These are phyloP conservation scores for Mikania micrantha DNA, from an alignment of 129 eudicot species.

Conservation along the genomic window DNA sequence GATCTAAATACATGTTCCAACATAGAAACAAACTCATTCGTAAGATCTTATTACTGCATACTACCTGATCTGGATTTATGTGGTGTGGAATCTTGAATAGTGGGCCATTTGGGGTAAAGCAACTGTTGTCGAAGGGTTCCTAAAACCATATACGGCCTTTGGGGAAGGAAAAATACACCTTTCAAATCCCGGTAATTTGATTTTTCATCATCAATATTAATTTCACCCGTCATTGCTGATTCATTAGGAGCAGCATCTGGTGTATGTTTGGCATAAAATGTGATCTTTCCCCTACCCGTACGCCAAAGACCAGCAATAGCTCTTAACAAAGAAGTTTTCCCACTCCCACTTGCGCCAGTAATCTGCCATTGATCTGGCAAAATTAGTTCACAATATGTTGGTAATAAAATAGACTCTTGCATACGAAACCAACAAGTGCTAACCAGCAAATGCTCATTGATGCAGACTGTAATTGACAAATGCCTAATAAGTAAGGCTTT, in stretches of 20 bases:
- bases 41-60: conserved; percentile 14
- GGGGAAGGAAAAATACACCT: conserved; percentile 94
- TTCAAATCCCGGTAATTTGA: conserved; percentile 36
- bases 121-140: conserved; percentile 95
- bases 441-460: conserved; percentile 75
- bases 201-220: conserved; percentile 5
- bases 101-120: conserved; percentile 89
- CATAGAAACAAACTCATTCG: not conserved
- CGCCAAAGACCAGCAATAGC: conserved; percentile 97
- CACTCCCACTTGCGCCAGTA: conserved; percentile 94
- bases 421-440: no score
- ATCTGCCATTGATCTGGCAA: conserved; percentile 37
- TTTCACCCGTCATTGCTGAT: conserved; percentile 7
- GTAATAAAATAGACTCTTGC: no score
- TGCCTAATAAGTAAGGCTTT: conserved; percentile 58
- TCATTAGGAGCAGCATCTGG: conserved; percentile 24
- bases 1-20: not conserved
- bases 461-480: conserved; percentile 60
- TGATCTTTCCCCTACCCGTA: conserved; percentile 70
- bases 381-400: not conserved
- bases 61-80: conserved; percentile 37
- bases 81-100: conserved; percentile 16
- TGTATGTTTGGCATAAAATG: conserved; percentile 44
- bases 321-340: conserved; percentile 90
- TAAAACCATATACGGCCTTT: conserved; percentile 89